phyloP scores from a whole-genome alignment of 768 basidiomycete species.

The Cantharellus anzutake region DNA sequence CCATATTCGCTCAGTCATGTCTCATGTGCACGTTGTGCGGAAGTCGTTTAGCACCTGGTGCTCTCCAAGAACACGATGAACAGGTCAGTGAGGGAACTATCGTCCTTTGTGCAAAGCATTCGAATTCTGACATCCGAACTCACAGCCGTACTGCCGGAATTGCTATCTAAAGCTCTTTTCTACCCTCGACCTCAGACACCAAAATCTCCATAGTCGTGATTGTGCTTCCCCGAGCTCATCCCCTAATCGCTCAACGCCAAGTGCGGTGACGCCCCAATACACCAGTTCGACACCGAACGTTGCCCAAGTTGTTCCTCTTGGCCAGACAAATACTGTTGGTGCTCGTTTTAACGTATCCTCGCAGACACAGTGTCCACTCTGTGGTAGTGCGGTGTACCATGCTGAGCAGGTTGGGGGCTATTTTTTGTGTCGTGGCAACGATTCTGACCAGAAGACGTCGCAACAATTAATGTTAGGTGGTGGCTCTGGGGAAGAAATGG shows the following conservation, averaged over 20 bases:
- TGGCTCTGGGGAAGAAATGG: conserved; percentile 62
- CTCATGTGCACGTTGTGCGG: conserved; percentile 57
- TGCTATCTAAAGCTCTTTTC: conserved; percentile 72
- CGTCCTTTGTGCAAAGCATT: background rate
- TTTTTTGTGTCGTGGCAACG: background rate
- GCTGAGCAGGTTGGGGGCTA: conserved; percentile 49
- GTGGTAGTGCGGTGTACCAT: conserved; percentile 64
- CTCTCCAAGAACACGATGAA: conserved; percentile 66
- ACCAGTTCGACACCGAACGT: conserved; percentile 1
- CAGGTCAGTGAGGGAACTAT: conserved; percentile 31
- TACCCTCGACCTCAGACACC: conserved; percentile 21
- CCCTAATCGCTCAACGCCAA: conserved; percentile 3
- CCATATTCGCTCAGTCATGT: conserved; percentile 78
- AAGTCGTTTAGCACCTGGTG: conserved; percentile 59
- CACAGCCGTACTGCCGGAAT: conserved; percentile 38
- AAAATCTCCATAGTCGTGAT: conserved; percentile 7
- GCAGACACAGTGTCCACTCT: conserved; percentile 42
- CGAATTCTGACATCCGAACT: background rate
- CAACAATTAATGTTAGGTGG: conserved; percentile 28
- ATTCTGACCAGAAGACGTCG: background rate
- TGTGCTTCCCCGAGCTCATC: background rate
- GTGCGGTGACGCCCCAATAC: background rate
- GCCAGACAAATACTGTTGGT: conserved; percentile 1
- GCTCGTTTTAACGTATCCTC: background rate
- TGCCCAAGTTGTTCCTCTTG: background rate